A percentile compares a stretch with the other conserved stretches of the same genome.
Conservation (phyloP, 2,329 filamentous ascomycete species). For the Aspergillus flavus region DNA sequence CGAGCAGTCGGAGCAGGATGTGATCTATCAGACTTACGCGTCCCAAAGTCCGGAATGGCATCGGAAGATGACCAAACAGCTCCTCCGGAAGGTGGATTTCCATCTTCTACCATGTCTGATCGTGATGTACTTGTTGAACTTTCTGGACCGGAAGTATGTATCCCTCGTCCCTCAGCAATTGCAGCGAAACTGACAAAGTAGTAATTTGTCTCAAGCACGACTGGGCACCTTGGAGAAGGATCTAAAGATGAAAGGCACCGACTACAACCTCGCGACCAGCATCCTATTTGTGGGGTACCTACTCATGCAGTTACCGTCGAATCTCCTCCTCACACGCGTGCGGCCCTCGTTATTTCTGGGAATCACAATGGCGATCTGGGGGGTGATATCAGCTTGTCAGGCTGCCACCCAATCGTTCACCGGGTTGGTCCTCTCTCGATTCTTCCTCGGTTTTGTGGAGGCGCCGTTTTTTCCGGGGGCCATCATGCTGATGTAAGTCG, state of each 20-base stretch:
- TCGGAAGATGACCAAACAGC: slow-evolving; percentile 25
- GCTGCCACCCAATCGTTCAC: slow-evolving; percentile 43
- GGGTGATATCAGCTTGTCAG: slow-evolving; percentile 36
- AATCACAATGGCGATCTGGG: slow-evolving; percentile 40
- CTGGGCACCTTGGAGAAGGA: slow-evolving; percentile 58
- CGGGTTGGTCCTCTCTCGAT: slow-evolving; percentile 44
- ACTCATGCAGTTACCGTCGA: slow-evolving; percentile 64
- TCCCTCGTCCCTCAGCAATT: too few relatives aligned
- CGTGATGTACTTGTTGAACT: slow-evolving; percentile 36
- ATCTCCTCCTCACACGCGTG: slow-evolving; percentile 58
- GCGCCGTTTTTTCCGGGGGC: slow-evolving; percentile 63
- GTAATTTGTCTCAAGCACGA: slow-evolving; percentile 58
- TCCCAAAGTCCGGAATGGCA: slow-evolving; percentile 31
- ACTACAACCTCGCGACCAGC: slow-evolving; percentile 59
- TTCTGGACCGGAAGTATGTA: slow-evolving; percentile 34
- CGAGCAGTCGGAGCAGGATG: slow-evolving; percentile 23
- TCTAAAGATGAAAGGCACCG: slow-evolving; percentile 56
- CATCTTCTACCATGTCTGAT: slow-evolving; percentile 34
- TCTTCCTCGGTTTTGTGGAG: slow-evolving; percentile 44
- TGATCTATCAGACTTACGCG: slow-evolving; percentile 29
- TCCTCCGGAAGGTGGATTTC: slow-evolving; percentile 32
- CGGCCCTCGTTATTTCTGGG: slow-evolving; percentile 59
- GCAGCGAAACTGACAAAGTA: slow-evolving; percentile 10
- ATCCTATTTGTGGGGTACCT: slow-evolving; percentile 63
- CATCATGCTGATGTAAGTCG: slow-evolving; percentile 56